phyloP scores from a whole-genome alignment of 1,284 basidiomycete species.

The Takashimella tepidaria region DNA sequence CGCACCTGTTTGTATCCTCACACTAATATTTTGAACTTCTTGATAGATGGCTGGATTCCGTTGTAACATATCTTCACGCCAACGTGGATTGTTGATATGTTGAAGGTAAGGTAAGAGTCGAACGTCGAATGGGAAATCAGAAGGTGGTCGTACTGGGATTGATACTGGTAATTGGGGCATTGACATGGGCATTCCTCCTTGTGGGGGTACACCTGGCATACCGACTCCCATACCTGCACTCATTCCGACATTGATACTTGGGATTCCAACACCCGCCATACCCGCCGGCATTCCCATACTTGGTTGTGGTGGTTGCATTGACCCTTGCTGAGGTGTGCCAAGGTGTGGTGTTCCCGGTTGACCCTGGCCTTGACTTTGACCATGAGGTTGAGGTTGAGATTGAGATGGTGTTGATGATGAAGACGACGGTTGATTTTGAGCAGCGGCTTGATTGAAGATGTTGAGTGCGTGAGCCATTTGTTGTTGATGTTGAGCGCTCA shows the following conservation, averaged over 20 bases:
- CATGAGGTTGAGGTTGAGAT: neutral
- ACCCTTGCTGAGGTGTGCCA: neutral
- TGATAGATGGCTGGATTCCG: conserved; percentile 24
- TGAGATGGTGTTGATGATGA: too few relatives aligned
- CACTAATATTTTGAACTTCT: conserved; percentile 19
- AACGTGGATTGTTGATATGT: conserved; percentile 24
- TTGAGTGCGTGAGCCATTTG: conserved; percentile 33
- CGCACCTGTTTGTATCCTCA: conserved; percentile 19
- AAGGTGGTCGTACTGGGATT: neutral
- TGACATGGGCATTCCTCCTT: conserved; percentile 17
- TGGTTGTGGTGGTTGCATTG: neutral
- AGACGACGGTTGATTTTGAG: too few relatives aligned
- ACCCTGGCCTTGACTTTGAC: neutral
- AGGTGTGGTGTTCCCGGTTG: conserved; percentile 22
- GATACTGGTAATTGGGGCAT: too few relatives aligned
- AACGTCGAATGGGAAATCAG: conserved; percentile 42
- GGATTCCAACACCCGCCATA: too few relatives aligned
- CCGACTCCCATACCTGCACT: too few relatives aligned
- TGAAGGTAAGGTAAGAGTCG: conserved; percentile 27
- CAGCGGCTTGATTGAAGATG: conserved; percentile 25
- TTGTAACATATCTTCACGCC: conserved; percentile 30
- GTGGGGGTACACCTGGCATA: too few relatives aligned
- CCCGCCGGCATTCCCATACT: conserved; percentile 7
- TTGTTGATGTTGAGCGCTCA: conserved; percentile 30
- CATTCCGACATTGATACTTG: too few relatives aligned